Evolutionary conservation across 2,329 filamentous ascomycete genomes (phyloP), one percentile per base, ranked within the genome.

Genomic region (Ascosphaera apis): DNA sequence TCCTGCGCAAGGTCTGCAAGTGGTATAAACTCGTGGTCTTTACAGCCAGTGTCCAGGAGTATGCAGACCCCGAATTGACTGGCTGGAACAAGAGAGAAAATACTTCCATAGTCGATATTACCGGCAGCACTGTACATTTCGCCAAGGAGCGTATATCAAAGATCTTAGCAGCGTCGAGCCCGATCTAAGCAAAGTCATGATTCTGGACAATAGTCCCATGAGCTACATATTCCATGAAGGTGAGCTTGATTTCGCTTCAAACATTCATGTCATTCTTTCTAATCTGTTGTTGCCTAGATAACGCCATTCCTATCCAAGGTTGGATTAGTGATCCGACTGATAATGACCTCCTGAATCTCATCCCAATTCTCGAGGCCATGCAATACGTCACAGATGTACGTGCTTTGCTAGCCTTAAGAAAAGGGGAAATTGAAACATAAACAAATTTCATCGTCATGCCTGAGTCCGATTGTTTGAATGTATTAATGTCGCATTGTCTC

Each of bases 251-350:
- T 32, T 11, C 33, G 31, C 30, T 38, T 18, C 37, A 23, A n/a
- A 9, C 23, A 17, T 31, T 35, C 11, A 16, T 33, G 7, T 30
- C 9, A 11, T 33, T 39, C 30, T 36, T 12, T 34, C 35, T 37
- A 34, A 31, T 18, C 4, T 1, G 5, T 12, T 39, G 18, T 38
- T 39, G 36, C 41, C 32, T 7, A 98, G 88, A 98, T 56, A 98
- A 98, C 60, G 88, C 88, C 35, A 93, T 98, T 49, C 88, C 88
- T 2, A 95, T 98, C 52, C 86, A 95, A 61, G 88, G 88, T 50
- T 98, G 88, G 88, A 95, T 98, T 59, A 92, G 76, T 55, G 88
- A 98, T 58, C 88, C 88, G 15, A 95, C 88, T 17, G 88, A 98
- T 58, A 88, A 84, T 53, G 86, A 93, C 52, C 65, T 98, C 44